Percentiles rank a stretch among this genome's conserved stretches.
These are phyloP conservation scores for Penicillium olsonii DNA, from an alignment of 2,329 filamentous ascomycete genomes.

Conservation along the genomic window DNA sequence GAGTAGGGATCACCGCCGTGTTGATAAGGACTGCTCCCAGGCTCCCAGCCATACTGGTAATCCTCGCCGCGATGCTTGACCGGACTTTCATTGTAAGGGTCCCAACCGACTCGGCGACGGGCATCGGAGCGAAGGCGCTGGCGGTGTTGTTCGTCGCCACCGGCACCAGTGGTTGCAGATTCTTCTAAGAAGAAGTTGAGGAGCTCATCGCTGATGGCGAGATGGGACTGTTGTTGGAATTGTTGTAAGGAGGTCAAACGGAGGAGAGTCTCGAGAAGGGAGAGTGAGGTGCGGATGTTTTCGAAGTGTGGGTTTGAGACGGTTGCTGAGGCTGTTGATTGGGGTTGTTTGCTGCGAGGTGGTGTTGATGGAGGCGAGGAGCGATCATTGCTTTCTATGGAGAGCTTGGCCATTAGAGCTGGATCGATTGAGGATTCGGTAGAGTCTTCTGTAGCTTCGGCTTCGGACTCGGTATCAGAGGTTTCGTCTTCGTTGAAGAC, in stretches of 20 bases:
- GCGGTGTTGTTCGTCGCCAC: conserved; percentile 62
- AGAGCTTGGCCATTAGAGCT: conserved; percentile 51
- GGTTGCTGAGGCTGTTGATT: conserved; percentile 26
- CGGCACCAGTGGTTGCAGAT: conserved; percentile 65
- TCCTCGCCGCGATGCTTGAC: conserved; percentile 67
- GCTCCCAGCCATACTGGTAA: conserved; percentile 55
- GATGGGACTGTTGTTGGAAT: conserved; percentile 84
- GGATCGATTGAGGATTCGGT: conserved; percentile 41
- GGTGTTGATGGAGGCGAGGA: conserved; percentile 32
- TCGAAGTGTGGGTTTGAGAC: conserved; percentile 52
- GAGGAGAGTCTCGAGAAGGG: conserved; percentile 84
- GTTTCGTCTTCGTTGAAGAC: conserved; percentile 69
- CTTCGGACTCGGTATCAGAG: conserved; percentile 56
- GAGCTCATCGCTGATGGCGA: conserved; percentile 87
- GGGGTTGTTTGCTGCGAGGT: conserved; percentile 35
- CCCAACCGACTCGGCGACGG: conserved; percentile 64
- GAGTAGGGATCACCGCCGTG: conserved; percentile 30
- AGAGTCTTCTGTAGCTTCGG: conserved; percentile 28
- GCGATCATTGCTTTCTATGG: conserved; percentile 33
- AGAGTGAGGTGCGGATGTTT: conserved; percentile 67
- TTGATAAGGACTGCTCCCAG: conserved; percentile 26
- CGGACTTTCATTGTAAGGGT: conserved; percentile 71
- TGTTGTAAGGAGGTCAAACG: conserved; percentile 85
- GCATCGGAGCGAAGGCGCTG: conserved; percentile 63
- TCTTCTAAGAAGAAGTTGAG: conserved; percentile 83